Evolutionary conservation across 2,329 filamentous ascomycete species (phyloP).

Genomic region (Huntiella abstrusa): DNA sequence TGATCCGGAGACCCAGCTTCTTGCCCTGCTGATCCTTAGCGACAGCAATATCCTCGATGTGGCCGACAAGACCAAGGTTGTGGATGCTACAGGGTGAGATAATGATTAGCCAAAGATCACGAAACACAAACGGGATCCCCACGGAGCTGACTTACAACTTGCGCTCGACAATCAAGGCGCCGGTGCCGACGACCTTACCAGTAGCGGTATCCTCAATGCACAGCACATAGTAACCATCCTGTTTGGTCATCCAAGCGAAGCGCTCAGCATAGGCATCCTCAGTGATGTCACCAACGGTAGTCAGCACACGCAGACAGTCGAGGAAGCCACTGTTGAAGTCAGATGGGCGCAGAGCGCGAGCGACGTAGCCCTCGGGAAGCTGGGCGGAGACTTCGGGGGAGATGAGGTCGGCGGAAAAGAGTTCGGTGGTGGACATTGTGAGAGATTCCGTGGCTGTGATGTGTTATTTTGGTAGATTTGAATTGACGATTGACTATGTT

Average conservation of each 20-base stretch:
- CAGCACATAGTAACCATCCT: slow-evolving; percentile 68
- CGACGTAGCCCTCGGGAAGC: slow-evolving; percentile 63
- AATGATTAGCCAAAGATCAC: no score
- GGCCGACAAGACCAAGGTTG: slow-evolving; percentile 64
- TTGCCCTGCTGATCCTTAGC: slow-evolving; percentile 92
- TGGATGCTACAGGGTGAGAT: slow-evolving; percentile 40
- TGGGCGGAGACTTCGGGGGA: slow-evolving; percentile 51
- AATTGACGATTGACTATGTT: background rate
- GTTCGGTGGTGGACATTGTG: slow-evolving; percentile 6
- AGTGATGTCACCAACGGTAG: slow-evolving; percentile 74
- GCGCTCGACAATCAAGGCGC: slow-evolving; percentile 75
- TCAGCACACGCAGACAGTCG: slow-evolving; percentile 77
- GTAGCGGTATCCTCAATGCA: slow-evolving; percentile 56
- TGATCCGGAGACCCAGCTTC: slow-evolving; percentile 81
- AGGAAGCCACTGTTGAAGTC: slow-evolving; percentile 76
- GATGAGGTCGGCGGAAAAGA: slow-evolving; percentile 64
- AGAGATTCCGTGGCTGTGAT: background rate
- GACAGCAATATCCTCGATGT: slow-evolving; percentile 96
- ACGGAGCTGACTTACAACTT: slow-evolving; percentile 50
- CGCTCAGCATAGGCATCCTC: slow-evolving; percentile 57
- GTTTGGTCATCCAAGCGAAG: slow-evolving; percentile 62
- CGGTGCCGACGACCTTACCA: slow-evolving; percentile 65
- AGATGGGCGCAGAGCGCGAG: slow-evolving; percentile 58
- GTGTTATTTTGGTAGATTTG: background rate
- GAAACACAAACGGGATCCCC: background rate